These are phyloP conservation scores for Davidsoniella neocaledoniae DNA, from an alignment of 2,329 filamentous ascomycete species.

Conservation along the genomic window DNA sequence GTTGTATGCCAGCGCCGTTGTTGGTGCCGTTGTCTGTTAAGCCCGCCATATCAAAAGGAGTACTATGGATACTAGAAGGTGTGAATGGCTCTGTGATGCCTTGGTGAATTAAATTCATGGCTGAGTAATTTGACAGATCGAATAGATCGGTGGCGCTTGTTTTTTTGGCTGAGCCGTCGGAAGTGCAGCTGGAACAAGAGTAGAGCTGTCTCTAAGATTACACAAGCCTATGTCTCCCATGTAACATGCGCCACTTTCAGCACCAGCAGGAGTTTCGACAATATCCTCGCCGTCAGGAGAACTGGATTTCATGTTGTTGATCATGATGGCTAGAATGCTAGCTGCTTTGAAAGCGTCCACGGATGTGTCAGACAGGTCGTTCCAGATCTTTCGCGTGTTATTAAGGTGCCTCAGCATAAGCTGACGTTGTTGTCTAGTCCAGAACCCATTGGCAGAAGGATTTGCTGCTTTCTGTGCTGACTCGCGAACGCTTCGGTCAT, in stretches of 20 bases:
- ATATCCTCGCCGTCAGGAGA: neutral
- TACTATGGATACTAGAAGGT: neutral
- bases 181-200: conserved; percentile 1
- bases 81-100: neutral
- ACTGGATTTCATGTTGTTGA: conserved; percentile 45
- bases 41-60: too few species aligned
- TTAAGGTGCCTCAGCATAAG: conserved; percentile 67
- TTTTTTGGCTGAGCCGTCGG: neutral
- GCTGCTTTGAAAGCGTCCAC: conserved; percentile 85
- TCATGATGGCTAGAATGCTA: conserved; percentile 64
- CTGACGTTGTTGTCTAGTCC: conserved; percentile 42
- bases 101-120: neutral
- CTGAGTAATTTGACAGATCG: neutral
- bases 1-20: too few species aligned
- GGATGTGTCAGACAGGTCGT: conserved; percentile 54
- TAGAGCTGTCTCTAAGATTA: neutral
- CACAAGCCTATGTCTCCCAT: neutral
- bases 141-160: neutral
- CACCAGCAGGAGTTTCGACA: neutral
- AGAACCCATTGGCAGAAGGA: conserved; percentile 17
- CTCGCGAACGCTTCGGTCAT: conserved; percentile 24
- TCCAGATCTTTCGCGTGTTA: conserved; percentile 63
- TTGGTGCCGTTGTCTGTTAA: too few species aligned
- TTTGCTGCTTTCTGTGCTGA: conserved; percentile 23
- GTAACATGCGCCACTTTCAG: neutral